Base-by-base conservation (phyloP, 1,284 basidiomycete species). In the Leccinum subrobustum region DNA sequence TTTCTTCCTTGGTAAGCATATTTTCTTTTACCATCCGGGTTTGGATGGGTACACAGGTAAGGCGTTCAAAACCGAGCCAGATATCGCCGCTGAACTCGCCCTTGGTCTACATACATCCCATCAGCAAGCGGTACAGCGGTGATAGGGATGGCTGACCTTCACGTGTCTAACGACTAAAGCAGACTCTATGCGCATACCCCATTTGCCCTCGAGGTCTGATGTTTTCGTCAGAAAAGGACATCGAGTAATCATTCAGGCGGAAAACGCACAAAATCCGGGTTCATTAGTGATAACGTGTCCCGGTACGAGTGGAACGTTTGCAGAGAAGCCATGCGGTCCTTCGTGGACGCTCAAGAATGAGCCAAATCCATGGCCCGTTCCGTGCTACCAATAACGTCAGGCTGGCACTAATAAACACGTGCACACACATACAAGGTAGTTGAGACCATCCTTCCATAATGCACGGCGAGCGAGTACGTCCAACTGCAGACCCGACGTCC, bases 1-100 rank as follows among this genome's bases (percentile, higher is more conserved):
- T 89, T 80, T 99, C 95, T 60, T 91, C 89, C 69, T 88, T 90
- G 11, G 87, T 87, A 64, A 98, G 82, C 83, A 98, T 86, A 47
- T 76, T 79, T 59, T 89, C 87, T 70, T 95, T 92, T 58, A 98
- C 87, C 83, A 99, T 90, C 66, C 87, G 85, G 3, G 92, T 93
- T 77, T 96, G 92, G 70, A 99, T 97, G 0, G 97, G 96, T 4
- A 96, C 94, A 73, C 89, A 90, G 3, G 95, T 96, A 64, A 96
- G 79, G 11, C 91, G 87, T 75, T 96, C 93, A 71, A 96, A 96
- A 5, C 87, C 88, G 25, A 95, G 83, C 89, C 91, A 96, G 47
- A 85, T 77, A 66, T 87, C 81, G 25, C 86, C 87, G 61, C 86
- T 89, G 75, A 87, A 91, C 66, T 88, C 82, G 69, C 86, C 81